Base-by-base conservation (phyloP, 1,139 yeast genomes). In the Pichia sp. region DNA sequence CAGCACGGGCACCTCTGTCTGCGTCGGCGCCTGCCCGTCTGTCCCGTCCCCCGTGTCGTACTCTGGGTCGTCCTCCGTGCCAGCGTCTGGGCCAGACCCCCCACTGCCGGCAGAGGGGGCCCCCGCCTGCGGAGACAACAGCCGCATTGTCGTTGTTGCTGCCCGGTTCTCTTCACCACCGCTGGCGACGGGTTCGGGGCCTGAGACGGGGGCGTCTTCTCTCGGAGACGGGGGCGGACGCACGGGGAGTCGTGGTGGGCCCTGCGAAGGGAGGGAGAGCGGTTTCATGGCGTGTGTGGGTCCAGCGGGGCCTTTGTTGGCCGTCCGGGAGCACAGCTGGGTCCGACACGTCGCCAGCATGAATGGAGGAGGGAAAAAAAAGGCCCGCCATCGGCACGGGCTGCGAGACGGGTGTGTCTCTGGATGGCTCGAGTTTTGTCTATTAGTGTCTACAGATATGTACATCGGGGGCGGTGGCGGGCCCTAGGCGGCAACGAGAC, bases 161-260 rank as follows among this genome's bases (percentile, higher is more conserved):
- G 48, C 48, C 38, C 38, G 16, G 13, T 38, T 11, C n/a, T 45
- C 31, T 23, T 45, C 10, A n/a, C 23, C 19, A 11, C 15, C 16
- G 13, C 23, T n/a, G n/a, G n/a, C n/a, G 8, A 30, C 19, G 30
- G 47, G 13, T 7, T 29, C 26, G 49, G 4, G 13, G 1, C 29
- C 29, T 5, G 29, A 5, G 29, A 4, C 29, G 29, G 29, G 29
- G 29, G 29, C 29, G 29, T 26, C 29, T 26, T 26, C 38, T 7
- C 30, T 31, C 15, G 23, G 13, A n/a, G 26, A 8, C 16, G 38
- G 45, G 10, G 32, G 15, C 13, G 52, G 52, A 8, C 52, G 47
- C 40, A 31, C n/a, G 1, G 52, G 52, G 7, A 49, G 47, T 8
- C 44, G 16, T 44, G 52, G 52, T 2, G 52, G 52, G 11, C 29